Evolutionary conservation across 495 filamentous ascomycete species (phyloP).

Genomic region (Extremus antarcticus): DNA sequence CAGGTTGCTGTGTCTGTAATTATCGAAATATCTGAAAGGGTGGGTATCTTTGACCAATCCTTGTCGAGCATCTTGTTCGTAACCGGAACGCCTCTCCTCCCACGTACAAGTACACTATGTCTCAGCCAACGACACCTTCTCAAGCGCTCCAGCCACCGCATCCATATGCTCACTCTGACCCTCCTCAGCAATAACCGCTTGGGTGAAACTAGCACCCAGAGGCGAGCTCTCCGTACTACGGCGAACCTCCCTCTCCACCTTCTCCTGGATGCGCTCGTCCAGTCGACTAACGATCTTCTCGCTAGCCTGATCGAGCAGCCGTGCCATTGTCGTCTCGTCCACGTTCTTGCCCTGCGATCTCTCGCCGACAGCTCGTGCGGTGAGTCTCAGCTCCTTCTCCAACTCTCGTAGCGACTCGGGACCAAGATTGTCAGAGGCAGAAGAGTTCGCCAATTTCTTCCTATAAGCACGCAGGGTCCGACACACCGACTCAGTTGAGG

Average conservation of each 20-base stretch:
- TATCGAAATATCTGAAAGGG: too few relatives aligned
- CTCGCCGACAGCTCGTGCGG: conserved; percentile 62
- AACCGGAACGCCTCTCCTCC: neutral
- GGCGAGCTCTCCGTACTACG: conserved; percentile 7
- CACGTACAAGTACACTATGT: neutral
- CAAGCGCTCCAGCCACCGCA: conserved; percentile 7
- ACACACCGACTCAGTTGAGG: conserved; percentile 69
- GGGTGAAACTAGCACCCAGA: neutral
- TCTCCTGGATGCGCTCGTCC: conserved; percentile 50
- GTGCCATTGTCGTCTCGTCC: conserved; percentile 48
- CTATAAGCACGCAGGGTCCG: conserved; percentile 71
- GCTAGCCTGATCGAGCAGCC: conserved; percentile 60
- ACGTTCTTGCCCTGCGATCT: conserved; percentile 35
- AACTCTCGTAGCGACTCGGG: conserved; percentile 12
- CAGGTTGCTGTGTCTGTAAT: too few relatives aligned
- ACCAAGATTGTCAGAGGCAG: neutral
- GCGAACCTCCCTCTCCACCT: conserved; percentile 22
- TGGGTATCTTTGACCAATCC: too few relatives aligned
- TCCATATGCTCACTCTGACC: neutral
- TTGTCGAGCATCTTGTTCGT: too few relatives aligned
- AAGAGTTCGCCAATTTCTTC: conserved; percentile 51
- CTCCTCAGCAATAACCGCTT: neutral
- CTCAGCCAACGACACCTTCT: neutral
- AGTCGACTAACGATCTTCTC: conserved; percentile 58
- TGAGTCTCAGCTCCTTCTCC: conserved; percentile 41